A percentile compares a stretch with the other conserved stretches of the same genome.
phyloP scores from a whole-genome alignment of 805 yeast genomes.

The Yarrowia sp. region DNA sequence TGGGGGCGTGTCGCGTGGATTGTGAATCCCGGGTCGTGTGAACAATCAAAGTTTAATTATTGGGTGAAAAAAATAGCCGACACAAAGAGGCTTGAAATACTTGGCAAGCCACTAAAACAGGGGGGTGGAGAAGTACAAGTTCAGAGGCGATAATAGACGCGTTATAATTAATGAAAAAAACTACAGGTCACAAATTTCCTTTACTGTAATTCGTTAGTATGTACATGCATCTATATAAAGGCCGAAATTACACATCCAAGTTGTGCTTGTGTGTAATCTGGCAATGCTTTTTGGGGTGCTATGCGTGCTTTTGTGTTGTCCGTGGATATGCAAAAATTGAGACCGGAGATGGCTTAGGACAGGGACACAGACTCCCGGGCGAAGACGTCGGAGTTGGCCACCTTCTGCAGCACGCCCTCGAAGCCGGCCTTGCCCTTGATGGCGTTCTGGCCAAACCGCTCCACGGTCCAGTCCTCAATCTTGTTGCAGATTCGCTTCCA shows the following conservation, averaged over 20 bases:
- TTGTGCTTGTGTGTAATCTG: no score
- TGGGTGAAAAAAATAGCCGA: not conserved
- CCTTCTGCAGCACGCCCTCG: slow-evolving; percentile 70
- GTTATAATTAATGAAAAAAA: not conserved
- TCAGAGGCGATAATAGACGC: no score
- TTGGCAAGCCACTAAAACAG: no score
- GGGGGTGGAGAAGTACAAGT: no score
- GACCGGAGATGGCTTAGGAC: not conserved
- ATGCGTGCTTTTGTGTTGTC: not conserved
- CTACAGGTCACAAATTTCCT: not conserved
- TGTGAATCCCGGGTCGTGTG: slow-evolving; percentile 10
- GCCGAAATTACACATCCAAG: not conserved
- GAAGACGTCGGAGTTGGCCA: slow-evolving; percentile 42
- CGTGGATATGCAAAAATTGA: not conserved
- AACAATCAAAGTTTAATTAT: slow-evolving; percentile 1
- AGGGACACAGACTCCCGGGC: slow-evolving; percentile 33
- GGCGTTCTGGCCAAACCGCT: slow-evolving; percentile 89
- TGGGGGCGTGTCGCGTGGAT: no score
- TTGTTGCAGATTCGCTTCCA: slow-evolving; percentile 74
- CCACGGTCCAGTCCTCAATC: slow-evolving; percentile 91
- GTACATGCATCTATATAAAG: slow-evolving; percentile 32
- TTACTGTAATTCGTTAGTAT: slow-evolving; percentile 28
- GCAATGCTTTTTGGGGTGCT: slow-evolving; percentile 18
- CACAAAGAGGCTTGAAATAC: no score
- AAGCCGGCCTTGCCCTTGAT: slow-evolving; percentile 81